Evolutionary conservation across 805 yeast genomes (phyloP).

Genomic region (Saccharomycopsis schoenii): DNA sequence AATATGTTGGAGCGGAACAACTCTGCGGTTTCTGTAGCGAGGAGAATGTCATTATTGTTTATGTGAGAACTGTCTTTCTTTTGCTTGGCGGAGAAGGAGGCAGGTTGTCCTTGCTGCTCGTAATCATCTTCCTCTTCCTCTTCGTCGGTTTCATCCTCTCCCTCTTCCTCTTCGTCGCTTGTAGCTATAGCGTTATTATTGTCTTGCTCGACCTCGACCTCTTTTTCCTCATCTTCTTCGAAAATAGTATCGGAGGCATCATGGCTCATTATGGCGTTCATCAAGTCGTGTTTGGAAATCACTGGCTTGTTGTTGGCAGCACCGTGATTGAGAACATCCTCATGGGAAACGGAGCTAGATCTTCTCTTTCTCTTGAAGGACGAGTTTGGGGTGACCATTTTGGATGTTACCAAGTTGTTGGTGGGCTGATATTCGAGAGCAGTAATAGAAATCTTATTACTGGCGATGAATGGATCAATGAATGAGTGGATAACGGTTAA

Average conservation of each 20-base stretch:
- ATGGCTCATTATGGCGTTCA: not conserved
- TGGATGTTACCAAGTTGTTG: not conserved
- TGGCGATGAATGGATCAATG: no score
- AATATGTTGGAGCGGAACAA: conserved; percentile 90
- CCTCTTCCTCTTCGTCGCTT: conserved; percentile 14
- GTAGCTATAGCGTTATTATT: conserved; percentile 1
- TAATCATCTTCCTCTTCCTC: conserved; percentile 20
- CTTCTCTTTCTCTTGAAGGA: conserved; percentile 7
- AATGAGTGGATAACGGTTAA: no score
- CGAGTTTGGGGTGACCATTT: not conserved
- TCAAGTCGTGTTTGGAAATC: conserved; percentile 5
- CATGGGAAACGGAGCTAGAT: not conserved
- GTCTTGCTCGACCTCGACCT: conserved; percentile 1
- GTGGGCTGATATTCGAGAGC: no score
- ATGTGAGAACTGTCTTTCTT: conserved; percentile 3
- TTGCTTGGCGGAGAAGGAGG: not conserved
- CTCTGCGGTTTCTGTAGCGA: conserved; percentile 90
- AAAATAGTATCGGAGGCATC: not conserved
- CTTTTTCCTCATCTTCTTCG: conserved; percentile 9
- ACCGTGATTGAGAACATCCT: not conserved
- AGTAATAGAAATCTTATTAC: no score
- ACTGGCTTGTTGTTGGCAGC: not conserved
- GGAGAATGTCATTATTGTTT: conserved; percentile 67
- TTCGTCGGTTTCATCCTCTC: conserved; percentile 17
- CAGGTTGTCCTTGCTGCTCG: conserved; percentile 14